Conservation (phyloP, 495 filamentous ascomycete genomes). For the Aspergillus kassunensis region DNA sequence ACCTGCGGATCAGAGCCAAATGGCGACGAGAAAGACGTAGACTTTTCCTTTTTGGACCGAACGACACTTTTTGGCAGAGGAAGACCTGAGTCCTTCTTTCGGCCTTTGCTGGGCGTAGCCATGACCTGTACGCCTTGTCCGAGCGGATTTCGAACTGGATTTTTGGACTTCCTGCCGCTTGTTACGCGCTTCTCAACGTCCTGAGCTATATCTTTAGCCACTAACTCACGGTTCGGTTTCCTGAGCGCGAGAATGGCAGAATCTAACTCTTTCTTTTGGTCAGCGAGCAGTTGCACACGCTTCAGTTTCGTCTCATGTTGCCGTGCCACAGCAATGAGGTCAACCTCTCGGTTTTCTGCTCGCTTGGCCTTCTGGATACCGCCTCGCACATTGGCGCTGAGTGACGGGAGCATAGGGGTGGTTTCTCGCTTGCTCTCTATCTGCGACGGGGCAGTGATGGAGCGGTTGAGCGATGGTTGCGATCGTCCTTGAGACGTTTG, state of each 20-base stretch:
- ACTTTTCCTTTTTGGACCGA: constrained; percentile 8
- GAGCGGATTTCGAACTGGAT: constrained; percentile 57
- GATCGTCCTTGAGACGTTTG: constrained; percentile 45
- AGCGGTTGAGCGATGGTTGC: constrained; percentile 58
- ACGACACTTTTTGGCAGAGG: constrained; percentile 29
- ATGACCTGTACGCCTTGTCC: constrained; percentile 64
- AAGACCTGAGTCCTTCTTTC: constrained; percentile 38
- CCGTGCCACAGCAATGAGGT: constrained; percentile 54
- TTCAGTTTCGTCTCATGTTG: constrained; percentile 62
- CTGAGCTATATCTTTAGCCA: constrained; percentile 67
- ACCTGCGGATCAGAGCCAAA: constrained; percentile 19
- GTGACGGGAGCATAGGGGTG: constrained; percentile 32
- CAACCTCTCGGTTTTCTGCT: constrained; percentile 64
- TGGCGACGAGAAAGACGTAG: constrained; percentile 10
- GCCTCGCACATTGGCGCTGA: constrained; percentile 39
- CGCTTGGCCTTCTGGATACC: constrained; percentile 57
- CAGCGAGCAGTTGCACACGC: constrained; percentile 64
- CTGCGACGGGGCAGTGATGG: constrained; percentile 54
- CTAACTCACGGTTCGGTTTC: constrained; percentile 80
- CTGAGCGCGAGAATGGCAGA: constrained; percentile 79
- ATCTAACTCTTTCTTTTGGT: constrained; percentile 71
- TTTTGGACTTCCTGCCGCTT: constrained; percentile 54
- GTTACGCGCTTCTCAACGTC: constrained; percentile 58
- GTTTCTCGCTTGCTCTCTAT: constrained; percentile 36
- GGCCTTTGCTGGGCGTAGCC: constrained; percentile 64